These are phyloP conservation scores for Gigaspora rosea DNA, from an alignment of 192 early-diverging fungal species.

Conservation along the genomic window DNA sequence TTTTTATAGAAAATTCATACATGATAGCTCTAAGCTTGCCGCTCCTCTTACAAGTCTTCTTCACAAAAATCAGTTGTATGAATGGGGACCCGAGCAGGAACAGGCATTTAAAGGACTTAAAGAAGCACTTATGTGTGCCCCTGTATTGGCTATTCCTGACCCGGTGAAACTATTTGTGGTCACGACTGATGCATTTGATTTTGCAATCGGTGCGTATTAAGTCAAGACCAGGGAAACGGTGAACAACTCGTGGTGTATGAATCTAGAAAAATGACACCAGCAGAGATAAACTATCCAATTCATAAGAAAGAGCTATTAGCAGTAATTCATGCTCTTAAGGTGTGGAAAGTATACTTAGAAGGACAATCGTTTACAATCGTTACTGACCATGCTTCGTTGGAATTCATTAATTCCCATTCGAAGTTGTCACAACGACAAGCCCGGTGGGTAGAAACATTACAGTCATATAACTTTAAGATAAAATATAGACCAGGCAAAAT, in stretches of 20 bases:
- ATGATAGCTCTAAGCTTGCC: slow-evolving; percentile 40
- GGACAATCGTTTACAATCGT: no score
- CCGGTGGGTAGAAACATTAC: no score
- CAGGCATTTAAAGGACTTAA: slow-evolving; percentile 32
- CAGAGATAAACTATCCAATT: slow-evolving; percentile 35
- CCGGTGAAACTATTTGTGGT: slow-evolving; percentile 1
- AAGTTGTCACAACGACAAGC: no score
- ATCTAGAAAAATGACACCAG: slow-evolving; percentile 32
- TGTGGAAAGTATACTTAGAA: slow-evolving; percentile 13
- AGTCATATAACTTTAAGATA: no score
- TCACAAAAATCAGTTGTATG: slow-evolving; percentile 32
- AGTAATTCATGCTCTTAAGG: slow-evolving; percentile 1
- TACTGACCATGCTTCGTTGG: no score
- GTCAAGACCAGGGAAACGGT: slow-evolving; percentile 10
- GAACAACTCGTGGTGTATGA: slow-evolving; percentile 34
- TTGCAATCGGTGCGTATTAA: slow-evolving; percentile 35
- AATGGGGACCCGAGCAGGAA: slow-evolving; percentile 19
- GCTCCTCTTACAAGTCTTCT: slow-evolving; percentile 25
- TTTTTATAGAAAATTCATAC: slow-evolving; percentile 40
- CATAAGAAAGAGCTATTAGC: slow-evolving; percentile 32
- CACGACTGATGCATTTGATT: slow-evolving; percentile 34
- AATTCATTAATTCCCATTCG: no score
- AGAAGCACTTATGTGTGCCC: slow-evolving; percentile 16
- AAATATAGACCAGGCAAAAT: no score
- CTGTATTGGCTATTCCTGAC: background rate